Base-by-base conservation (phyloP, 768 basidiomycete species). In the Trametes punicea region DNA sequence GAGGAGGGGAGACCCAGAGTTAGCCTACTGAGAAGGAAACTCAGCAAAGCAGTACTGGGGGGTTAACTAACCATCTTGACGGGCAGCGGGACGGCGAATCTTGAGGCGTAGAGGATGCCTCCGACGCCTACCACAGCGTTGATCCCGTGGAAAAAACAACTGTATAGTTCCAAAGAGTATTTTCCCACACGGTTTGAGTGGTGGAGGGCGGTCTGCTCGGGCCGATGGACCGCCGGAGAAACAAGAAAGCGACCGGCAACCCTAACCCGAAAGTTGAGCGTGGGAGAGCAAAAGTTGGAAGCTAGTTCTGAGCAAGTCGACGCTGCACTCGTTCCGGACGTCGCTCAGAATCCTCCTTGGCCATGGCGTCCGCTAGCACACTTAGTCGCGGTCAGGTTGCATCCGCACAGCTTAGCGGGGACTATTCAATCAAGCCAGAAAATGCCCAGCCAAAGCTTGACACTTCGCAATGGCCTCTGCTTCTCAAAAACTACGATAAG, bases 401-500 rank as follows among this genome's bases (percentile, higher is more conserved):
- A 23, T 81, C 83, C 44, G 88, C 83, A 16, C 90, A 92, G 73
- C 75, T 83, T 50, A 75, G 81, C 21, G 88, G 86, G 23, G 88
- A 93, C 69, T 93, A 81, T 65, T 65, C 84, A 42, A 93, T 96
- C 72, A 90, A 93, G 70, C 84, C 93, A 3, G 89, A 94, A 71
- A 73, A 77, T 34, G 72, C 75, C 7, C 73, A 84, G 6, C 93
- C 93, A 8, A 81, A 81, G 64, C 82, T 96, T 27, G 92, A 98
- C 69, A 98, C 97, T 18, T 96, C 94, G 0, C 81, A 98, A 74
- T 99, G 97, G 97, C 97, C 97, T 31, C 78, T 99, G 8, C 83
- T 99, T 4, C 81, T 99, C 56, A 99, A 98, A 83, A 98, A 99
- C 73, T 99, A 98, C 73, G 96, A 98, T 81, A 96, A 97, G 71